Conservation (phyloP, 495 filamentous ascomycete species). For the Talaromyces thailandensis region DNA sequence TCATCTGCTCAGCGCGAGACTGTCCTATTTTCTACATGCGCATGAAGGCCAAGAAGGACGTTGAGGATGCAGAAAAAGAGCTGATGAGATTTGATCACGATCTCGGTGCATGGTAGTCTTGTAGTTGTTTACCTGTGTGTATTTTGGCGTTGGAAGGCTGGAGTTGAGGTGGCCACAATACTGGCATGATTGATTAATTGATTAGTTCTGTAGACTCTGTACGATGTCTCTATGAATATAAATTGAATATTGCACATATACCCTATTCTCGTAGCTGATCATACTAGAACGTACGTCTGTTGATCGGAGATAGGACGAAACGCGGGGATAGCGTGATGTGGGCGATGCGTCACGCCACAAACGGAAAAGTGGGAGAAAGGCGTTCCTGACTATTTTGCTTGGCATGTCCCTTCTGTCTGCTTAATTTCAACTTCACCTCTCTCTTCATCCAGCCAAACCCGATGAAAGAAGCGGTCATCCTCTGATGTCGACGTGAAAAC, state of each 20-base stretch:
- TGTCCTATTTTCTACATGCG: constrained; percentile 99
- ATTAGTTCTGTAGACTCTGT: neutral
- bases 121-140: constrained; percentile 7
- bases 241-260: neutral
- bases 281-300: too few species aligned
- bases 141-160: neutral
- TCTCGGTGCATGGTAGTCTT: constrained; percentile 45
- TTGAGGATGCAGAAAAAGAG: constrained; percentile 91
- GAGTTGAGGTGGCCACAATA: neutral
- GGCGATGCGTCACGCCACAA: neutral
- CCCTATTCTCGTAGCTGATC: neutral
- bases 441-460: neutral
- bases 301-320: neutral
- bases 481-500: neutral
- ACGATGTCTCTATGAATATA: neutral
- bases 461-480: neutral
- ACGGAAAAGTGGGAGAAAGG: neutral
- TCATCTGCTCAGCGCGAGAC: constrained; percentile 92
- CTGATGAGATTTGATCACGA: constrained; percentile 85
- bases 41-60: constrained; percentile 99
- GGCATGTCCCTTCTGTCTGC: neutral
- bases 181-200: neutral
- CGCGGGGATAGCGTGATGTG: neutral
- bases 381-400: neutral
- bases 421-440: constrained; percentile 5